Conservation (phyloP, 768 basidiomycete genomes). For the Gymnopilus junonius region DNA sequence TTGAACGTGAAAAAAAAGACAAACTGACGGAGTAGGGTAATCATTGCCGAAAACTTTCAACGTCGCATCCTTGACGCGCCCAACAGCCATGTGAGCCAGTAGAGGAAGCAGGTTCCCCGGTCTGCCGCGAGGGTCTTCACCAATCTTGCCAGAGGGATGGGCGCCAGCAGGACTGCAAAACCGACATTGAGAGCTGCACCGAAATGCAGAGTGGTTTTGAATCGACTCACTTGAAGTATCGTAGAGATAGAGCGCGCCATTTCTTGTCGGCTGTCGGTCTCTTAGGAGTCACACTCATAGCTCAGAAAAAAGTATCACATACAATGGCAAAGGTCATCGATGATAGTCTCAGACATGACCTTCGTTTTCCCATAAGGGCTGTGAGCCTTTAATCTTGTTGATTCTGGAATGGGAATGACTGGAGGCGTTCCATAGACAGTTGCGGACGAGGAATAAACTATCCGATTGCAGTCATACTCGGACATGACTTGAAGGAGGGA, state of each 20-base stretch:
- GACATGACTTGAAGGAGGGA: constrained; percentile 86
- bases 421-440: constrained; percentile 98
- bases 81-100: constrained; percentile 93
- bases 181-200: neutral
- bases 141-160: constrained; percentile 92
- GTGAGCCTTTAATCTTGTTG: constrained; percentile 83
- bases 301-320: constrained; percentile 29
- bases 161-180: constrained; percentile 89
- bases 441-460: constrained; percentile 98
- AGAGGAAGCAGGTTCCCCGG: constrained; percentile 95
- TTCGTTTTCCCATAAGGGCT: constrained; percentile 98
- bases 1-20: neutral
- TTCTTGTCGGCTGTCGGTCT: constrained; percentile 61
- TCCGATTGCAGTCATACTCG: constrained; percentile 79
- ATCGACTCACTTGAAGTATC: constrained; percentile 90
- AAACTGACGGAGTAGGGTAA: constrained; percentile 86
- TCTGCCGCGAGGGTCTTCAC: constrained; percentile 95
- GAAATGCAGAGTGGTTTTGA: neutral
- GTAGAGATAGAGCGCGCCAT: constrained; percentile 85
- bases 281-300: neutral
- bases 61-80: constrained; percentile 72
- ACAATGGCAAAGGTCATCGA: constrained; percentile 88
- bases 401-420: constrained; percentile 91
- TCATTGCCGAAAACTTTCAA: constrained; percentile 94
- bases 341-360: constrained; percentile 88